Conservation (phyloP, 306 rosid genomes). For the Crotalaria pallida region DNA sequence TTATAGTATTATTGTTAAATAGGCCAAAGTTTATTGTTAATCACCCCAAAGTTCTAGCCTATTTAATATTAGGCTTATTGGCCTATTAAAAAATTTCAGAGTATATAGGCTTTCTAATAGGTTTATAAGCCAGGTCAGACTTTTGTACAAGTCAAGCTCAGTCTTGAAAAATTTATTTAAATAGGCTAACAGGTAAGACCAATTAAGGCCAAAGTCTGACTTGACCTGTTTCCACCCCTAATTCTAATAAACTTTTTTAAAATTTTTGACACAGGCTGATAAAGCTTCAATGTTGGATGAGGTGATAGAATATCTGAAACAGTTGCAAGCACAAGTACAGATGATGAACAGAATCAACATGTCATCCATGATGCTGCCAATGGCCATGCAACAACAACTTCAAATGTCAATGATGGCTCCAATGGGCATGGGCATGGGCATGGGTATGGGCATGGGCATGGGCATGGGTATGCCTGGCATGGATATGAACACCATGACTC, state of each 20-base stretch:
- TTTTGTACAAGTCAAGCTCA: no score
- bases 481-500: slow-evolving; percentile 49
- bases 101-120: no score
- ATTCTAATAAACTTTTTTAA: not conserved
- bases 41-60: no score
- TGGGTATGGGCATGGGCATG: slow-evolving; percentile 62
- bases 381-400: slow-evolving; percentile 77
- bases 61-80: no score
- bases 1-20: no score
- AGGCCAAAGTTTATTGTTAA: no score
- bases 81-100: no score
- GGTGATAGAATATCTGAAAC: slow-evolving; percentile 85
- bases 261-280: slow-evolving; percentile 46
- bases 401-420: slow-evolving; percentile 81
- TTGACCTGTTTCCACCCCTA: no score
- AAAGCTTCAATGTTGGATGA: slow-evolving; percentile 98
- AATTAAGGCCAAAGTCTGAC: no score
- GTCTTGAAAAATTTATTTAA: no score
- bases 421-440: slow-evolving; percentile 53
- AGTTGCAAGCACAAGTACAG: slow-evolving; percentile 83
- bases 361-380: slow-evolving; percentile 66
- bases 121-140: no score
- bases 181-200: no score
- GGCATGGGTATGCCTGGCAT: slow-evolving; percentile 32
- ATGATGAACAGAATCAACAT: slow-evolving; percentile 72